phyloP scores from a whole-genome alignment of 1,139 yeast genomes.

The Protomyces inouyei region DNA sequence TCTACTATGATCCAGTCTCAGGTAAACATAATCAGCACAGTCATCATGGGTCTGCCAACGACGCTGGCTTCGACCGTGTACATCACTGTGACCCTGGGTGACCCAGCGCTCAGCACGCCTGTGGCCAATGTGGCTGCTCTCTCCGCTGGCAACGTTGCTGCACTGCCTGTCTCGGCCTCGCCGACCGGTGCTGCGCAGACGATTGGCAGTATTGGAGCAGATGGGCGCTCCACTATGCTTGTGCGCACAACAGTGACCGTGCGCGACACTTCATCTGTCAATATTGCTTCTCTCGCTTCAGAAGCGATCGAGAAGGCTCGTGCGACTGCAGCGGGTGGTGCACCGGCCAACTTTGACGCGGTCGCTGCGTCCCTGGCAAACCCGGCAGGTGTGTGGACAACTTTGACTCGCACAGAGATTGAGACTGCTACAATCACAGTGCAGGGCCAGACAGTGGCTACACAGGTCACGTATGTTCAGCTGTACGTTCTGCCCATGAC shows the following conservation, averaged over 20 bases:
- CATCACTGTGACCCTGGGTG: neutral
- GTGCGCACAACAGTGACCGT: neutral
- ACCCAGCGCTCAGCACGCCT: neutral
- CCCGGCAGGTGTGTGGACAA: slow-evolving; percentile 2
- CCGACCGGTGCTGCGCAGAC: neutral
- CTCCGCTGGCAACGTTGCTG: neutral
- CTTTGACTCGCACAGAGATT: slow-evolving; percentile 7
- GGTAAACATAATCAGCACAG: neutral
- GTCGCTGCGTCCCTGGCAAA: neutral
- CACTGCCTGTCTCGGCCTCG: neutral
- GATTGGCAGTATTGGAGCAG: neutral
- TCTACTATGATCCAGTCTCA: neutral
- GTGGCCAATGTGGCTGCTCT: neutral
- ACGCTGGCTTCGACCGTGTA: neutral
- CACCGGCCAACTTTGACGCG: neutral
- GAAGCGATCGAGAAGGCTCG: neutral
- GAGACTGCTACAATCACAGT: slow-evolving; percentile 5
- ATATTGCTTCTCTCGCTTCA: neutral
- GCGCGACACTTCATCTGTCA: neutral
- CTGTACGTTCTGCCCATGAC: slow-evolving; percentile 17
- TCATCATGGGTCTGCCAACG: neutral
- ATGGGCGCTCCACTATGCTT: neutral
- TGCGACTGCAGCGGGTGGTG: neutral
- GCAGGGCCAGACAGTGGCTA: neutral
- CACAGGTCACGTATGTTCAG: slow-evolving; percentile 12